Evolutionary conservation across 257 asterid genomes (phyloP), one percentile per base, ranked within the genome.

Genomic region (Solanum tarapatanum): DNA sequence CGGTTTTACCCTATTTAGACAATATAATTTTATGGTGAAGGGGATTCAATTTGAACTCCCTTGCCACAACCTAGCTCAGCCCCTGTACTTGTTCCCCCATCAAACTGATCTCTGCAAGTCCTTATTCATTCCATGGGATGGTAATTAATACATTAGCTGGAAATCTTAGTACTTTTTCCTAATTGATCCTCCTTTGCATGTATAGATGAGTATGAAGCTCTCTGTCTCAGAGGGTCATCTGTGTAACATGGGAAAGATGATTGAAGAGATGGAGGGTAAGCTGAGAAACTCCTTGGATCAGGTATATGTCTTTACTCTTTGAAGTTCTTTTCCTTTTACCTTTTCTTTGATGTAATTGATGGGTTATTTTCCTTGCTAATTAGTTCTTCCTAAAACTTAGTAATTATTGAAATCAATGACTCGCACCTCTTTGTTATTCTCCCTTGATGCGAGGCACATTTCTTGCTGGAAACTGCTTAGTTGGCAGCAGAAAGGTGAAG

Each of bases 201-300:
- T 28, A 11, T 88, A 97, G 99, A 97, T 97, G 99, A 96, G 89
- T 87, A 92, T 94, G 96, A 96, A 94, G 86, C 93, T 95, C 82
- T 79, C 97, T 37, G 92, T 95, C 86, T 92, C 94, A 41, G 99
- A 97, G 87, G 99, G 99, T 84, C 99, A 97, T 91, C 91, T 97
- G 60, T 92, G 97, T 90, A 97, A 97, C 86, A 96, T 97, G 99
- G 99, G 99, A 88, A 96, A 87, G 91, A 95, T 97, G 99, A 95
- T 97, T 13, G 99, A 97, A 90, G 99, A 97, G 90, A 94, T 96
- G 98, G 99, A 97, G 93, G 93, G 99, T 87, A 96, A 97, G 91
- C 92, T 97, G 92, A 94, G 99, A 83, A 96, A 97, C 90, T 96
- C 99, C 48, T 88, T 97, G 90, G 99, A 97, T 86, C 99, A 97